Evolutionary conservation across 2,329 filamentous ascomycete species (phyloP).

Genomic region (Hypoxylon sp.): DNA sequence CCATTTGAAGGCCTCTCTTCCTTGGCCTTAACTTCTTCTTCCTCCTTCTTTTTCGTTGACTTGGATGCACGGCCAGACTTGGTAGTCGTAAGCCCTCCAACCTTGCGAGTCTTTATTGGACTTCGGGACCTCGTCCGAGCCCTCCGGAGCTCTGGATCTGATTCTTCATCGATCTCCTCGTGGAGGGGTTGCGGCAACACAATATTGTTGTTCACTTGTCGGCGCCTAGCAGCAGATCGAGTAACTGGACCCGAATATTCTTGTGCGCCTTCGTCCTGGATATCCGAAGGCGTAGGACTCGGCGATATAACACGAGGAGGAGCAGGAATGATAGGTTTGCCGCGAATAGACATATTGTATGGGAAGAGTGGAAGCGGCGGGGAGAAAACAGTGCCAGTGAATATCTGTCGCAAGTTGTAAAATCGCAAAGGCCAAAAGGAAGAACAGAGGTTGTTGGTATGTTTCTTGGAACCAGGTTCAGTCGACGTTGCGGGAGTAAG

Average conservation of each 20-base stretch:
- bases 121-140: slow-evolving; percentile 77
- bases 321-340: slow-evolving; percentile 68
- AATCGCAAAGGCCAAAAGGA: slow-evolving; percentile 58
- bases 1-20: slow-evolving; percentile 61
- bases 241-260: slow-evolving; percentile 78
- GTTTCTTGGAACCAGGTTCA: slow-evolving; percentile 57
- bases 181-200: slow-evolving; percentile 67
- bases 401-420: slow-evolving; percentile 57
- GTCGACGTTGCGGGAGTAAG: slow-evolving; percentile 45
- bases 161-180: slow-evolving; percentile 64
- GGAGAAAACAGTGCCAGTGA: slow-evolving; percentile 64
- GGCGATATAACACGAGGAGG: slow-evolving; percentile 91
- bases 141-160: slow-evolving; percentile 63
- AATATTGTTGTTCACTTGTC: slow-evolving; percentile 52
- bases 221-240: slow-evolving; percentile 73
- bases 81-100: slow-evolving; percentile 61
- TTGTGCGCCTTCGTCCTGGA: slow-evolving; percentile 59
- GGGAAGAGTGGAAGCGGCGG: slow-evolving; percentile 69
- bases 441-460: slow-evolving; percentile 60
- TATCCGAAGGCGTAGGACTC: slow-evolving; percentile 76
- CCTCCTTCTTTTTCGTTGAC: slow-evolving; percentile 45
- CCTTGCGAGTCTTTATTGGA: slow-evolving; percentile 63
- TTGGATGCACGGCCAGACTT: slow-evolving; percentile 49
- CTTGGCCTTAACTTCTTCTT: slow-evolving; percentile 36
- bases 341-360: slow-evolving; percentile 61